Base-by-base conservation (phyloP, 225 moss, liverwort and hornwort genomes). In the Thuidium tamariscinum region DNA sequence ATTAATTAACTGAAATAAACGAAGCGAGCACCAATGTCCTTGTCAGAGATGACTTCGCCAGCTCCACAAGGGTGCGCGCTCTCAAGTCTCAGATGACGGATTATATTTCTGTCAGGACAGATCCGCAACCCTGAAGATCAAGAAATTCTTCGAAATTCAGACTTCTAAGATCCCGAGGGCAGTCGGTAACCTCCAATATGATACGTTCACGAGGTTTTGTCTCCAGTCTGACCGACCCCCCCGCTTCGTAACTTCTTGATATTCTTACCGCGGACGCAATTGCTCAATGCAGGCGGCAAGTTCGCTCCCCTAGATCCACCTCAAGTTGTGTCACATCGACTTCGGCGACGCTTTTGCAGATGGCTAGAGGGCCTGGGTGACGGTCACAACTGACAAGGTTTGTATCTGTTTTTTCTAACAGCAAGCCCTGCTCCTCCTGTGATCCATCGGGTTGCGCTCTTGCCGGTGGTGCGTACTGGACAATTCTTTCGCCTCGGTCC, bases 401-500 rank as follows among this genome's bases (percentile, higher is more conserved):
- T 34, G 74, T 67, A 41, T 59, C 68, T 74, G 84, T 3, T 75
- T 64, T 42, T 30, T 63, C 70, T 84, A 86, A 77, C 89, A 91
- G 34, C 88, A 86, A 84, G 54, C 87, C 81, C 82, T 89, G 81
- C 84, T 87, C 66, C 89, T 85, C 65, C 88, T 92, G 88, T 74
- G 81, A 55, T 81, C 91, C 48, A 88, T 42, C 7, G 86, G 83
- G 59, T 80, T 65, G 44, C 72, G 81, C 72, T 89, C 91, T 84
- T 92, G 90, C 80, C 89, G 88, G 75, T 88, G 88, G 75, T 91
- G 87, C 61, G 92, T 83, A 56, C 86, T 83, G 30, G 93, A 88
- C 84, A 87, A 76, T 13, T 89, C 91, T 82, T 89, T 89, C 39
- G 92, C 92, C 80, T 93, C 85, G n/a, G 88, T 89, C 90, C 93